Base-by-base conservation (phyloP, 2,329 filamentous ascomycete genomes). In the Zymoseptoria ardabiliae region DNA sequence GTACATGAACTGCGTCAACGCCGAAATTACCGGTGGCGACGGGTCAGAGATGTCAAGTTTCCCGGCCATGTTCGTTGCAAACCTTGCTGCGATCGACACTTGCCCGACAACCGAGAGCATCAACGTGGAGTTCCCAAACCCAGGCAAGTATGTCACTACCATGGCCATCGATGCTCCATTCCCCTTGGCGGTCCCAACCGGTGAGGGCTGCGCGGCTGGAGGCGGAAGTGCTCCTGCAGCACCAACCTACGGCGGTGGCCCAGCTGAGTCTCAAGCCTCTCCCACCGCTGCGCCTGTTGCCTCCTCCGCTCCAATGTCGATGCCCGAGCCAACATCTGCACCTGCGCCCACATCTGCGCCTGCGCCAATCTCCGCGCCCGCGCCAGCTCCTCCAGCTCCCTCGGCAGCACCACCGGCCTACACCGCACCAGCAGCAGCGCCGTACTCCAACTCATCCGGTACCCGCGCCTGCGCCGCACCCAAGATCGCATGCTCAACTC, bases 1-100 rank as follows among this genome's bases (percentile, higher is more conserved):
- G 82, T 97, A 97, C 81, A 96, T 96, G 91, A 95, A 96, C 81
- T 99, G 93, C 68, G 90, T 88, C 0, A 85, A 90, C 0, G 74
- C 96, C 53, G 82, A 79, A 0, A 80, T 97, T 22, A 83, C 83
- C 0, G 76, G 74, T 3, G 75, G 76, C 21, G 82, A 84, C 50
- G 68, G 84, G 58, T 73, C 78, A 1, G 82, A 82, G 64, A 82
- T 87, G 62, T 71, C 83, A 48, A 72, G 76, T 0, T 86, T 95
- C 11, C 90, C 91, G 0, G 78, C 85, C 59, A 87, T 95, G 84
- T 87, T 91, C 57, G 80, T 86, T 0, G 87, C 88, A 67, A 95
- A 94, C 75, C 76, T 91, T 61, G 73, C 70, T 53, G 80, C 81
- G 59, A 75, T 68, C 23, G 57, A 63, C 50, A 61, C 57, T 1